A percentile compares a stretch with the other conserved stretches of the same genome.
phyloP scores from a whole-genome alignment of 495 filamentous ascomycete genomes.

The Penicillium desertorum region DNA sequence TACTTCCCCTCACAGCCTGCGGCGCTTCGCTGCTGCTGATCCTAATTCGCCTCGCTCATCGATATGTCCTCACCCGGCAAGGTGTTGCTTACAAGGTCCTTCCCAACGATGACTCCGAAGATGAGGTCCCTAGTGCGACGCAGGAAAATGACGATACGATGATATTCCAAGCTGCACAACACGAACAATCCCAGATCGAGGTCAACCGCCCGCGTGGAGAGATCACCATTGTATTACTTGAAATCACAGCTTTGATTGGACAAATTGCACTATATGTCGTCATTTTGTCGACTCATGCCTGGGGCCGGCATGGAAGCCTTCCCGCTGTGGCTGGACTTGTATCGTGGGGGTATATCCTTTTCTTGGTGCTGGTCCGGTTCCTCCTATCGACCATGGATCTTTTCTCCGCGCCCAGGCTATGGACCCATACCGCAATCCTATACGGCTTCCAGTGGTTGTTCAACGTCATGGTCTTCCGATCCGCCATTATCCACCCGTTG shows the following conservation, averaged over 20 bases:
- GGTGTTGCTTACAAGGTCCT: constrained; percentile 35
- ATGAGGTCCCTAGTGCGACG: constrained; percentile 46
- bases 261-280: constrained; percentile 65
- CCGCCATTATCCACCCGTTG: constrained; percentile 74
- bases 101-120: constrained; percentile 43
- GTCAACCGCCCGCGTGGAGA: constrained; percentile 76
- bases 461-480: constrained; percentile 74
- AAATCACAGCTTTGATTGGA: constrained; percentile 71
- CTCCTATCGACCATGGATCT: constrained; percentile 66
- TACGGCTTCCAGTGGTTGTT: constrained; percentile 85
- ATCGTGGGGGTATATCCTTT: constrained; percentile 79
- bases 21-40: constrained; percentile 69
- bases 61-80: constrained; percentile 43
- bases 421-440: constrained; percentile 90
- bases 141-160: constrained; percentile 65
- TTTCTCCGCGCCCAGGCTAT: constrained; percentile 65
- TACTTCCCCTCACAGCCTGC: constrained; percentile 74
- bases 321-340: constrained; percentile 64
- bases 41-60: constrained; percentile 52
- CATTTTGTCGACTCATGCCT: constrained; percentile 54
- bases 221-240: constrained; percentile 63
- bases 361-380: constrained; percentile 71
- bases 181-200: constrained; percentile 67
- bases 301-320: constrained; percentile 55
- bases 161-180: constrained; percentile 61